Base-by-base conservation (phyloP, 73 alveolate species). In the Paramecium sonneborni region DNA sequence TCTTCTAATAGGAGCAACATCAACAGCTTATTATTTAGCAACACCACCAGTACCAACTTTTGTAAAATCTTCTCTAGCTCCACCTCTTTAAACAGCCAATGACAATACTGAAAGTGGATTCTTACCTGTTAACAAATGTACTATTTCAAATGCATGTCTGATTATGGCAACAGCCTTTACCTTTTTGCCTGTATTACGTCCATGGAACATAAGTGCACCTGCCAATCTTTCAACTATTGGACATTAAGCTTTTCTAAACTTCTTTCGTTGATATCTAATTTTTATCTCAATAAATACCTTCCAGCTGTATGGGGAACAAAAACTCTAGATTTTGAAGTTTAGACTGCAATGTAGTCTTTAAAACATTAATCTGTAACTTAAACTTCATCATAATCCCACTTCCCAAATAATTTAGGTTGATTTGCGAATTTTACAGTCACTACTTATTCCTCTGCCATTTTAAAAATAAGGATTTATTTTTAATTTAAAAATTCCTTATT, bases 231-330 rank as follows among this genome's bases (percentile, higher is more conserved):
- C 99, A 57, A 98, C 97, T 37, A 98, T 96, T 28, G 99, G 99
- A 98, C 99, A 98, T 93, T 88, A 89, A 39, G 99, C 99, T 97
- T 98, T 98, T 85, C 99, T 96, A 99, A 98, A 98, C 93, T 99
- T 93, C 93, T 97, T 95, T 92, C 93, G 93, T 95, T 98, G 99
- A 95, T 97, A 98, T 92, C 99, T 88, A 43, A 10, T 9, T n/a
- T 32, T 18, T 26, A 20, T 18, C 18, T 6, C 5, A 11, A 23
- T 12, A 11, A 8, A 39, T 79, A 79, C 90, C 90, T 93, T 76
- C 99, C 99, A 85, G 99, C 99, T 35, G 99, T 98, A 97, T 96
- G 99, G 38, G 99, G 99, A 82, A 97, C 97, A 96, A 91, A 97
- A 41, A 96, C 96, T 86, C 93, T 93, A 26, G 96, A 92, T 93